Base-by-base conservation (phyloP, 2,329 filamentous ascomycete genomes). In the Elsinoe fawcettii region DNA sequence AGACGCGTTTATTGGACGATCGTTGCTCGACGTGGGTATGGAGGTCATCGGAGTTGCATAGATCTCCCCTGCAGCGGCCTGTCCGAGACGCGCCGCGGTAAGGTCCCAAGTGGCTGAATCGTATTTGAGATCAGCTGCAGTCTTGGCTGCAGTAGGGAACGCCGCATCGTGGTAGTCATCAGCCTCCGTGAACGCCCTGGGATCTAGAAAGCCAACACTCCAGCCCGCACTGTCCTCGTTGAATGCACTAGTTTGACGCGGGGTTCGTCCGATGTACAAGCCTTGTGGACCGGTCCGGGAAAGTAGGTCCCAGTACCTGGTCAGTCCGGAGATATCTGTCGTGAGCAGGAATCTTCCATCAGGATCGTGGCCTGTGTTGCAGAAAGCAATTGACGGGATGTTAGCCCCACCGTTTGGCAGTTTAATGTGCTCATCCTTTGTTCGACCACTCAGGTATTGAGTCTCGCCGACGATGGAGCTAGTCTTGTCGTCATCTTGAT, bases 371-470 rank as follows among this genome's bases (percentile, higher is more conserved):
- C 76, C 75, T 36, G 74, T 81, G 60, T 84, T 84, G 59, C 81
- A 75, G 64, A 85, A 85, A 0, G 75, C 73, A 18, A 85, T 73
- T 46, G 73, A 73, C 1, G 82, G 82, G 16, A 85, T 80, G 62
- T 85, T 85, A 7, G 67, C 60, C 3, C 61, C 61, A 16, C 65
- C 66, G 58, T 65, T 73, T 61, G 59, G 62, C 56, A 65, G 58
- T 56, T 43, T 63, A 57, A 61, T 66, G 61, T 60, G 70, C 60
- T 63, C 62, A 57, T 65, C 65, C 57, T 57, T 65, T 51, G 59
- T 41, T 12, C 59, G 46, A 30, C 51, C 51, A 16, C 47, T 56
- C 25, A 43, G 18, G 5, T 43, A 27, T 9, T n/a, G 11, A 23
- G 5, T 16, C 25, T 23, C 54, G 5, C 34, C 51, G 51, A 30